phyloP scores from a whole-genome alignment of 768 basidiomycete species.

The Lactifluus hygrophoroides region DNA sequence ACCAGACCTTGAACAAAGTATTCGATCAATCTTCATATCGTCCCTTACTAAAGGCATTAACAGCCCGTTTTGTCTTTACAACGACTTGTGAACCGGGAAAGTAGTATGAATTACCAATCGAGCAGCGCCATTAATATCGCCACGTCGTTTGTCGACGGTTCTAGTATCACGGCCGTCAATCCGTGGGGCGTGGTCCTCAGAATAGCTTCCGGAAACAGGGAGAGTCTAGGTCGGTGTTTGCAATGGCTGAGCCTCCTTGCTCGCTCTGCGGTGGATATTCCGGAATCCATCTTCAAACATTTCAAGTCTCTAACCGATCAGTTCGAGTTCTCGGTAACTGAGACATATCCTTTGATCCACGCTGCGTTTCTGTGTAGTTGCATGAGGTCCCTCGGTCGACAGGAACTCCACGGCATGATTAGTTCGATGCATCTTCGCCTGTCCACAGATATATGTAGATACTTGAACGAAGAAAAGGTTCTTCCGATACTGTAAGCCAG shows the following conservation, averaged over 20 bases:
- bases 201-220: constrained; percentile 34
- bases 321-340: constrained; percentile 34
- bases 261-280: constrained; percentile 56
- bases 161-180: constrained; percentile 31
- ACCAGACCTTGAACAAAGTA: constrained; percentile 34
- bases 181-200: constrained; percentile 47
- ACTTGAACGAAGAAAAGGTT: constrained; percentile 27
- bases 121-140: constrained; percentile 31
- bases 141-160: constrained; percentile 25
- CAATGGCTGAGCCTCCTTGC: constrained; percentile 55
- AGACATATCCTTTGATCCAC: constrained; percentile 44
- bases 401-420: constrained; percentile 46
- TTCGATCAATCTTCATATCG: constrained; percentile 3
- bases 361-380: constrained; percentile 50
- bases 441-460: constrained; percentile 31
- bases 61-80: constrained; percentile 47
- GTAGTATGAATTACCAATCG: constrained; percentile 34
- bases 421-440: constrained; percentile 41
- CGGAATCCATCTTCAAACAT: constrained; percentile 41
- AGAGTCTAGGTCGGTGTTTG: constrained; percentile 40
- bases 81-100: constrained; percentile 49
- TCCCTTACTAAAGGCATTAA: constrained; percentile 1
- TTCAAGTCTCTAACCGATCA: constrained; percentile 36
- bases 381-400: constrained; percentile 50
- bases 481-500: constrained; percentile 11